Percentiles rank a stretch among this genome's conserved stretches.
phyloP scores from a whole-genome alignment of 1,139 yeast species.

The Pneumocystis oryctolagi region DNA sequence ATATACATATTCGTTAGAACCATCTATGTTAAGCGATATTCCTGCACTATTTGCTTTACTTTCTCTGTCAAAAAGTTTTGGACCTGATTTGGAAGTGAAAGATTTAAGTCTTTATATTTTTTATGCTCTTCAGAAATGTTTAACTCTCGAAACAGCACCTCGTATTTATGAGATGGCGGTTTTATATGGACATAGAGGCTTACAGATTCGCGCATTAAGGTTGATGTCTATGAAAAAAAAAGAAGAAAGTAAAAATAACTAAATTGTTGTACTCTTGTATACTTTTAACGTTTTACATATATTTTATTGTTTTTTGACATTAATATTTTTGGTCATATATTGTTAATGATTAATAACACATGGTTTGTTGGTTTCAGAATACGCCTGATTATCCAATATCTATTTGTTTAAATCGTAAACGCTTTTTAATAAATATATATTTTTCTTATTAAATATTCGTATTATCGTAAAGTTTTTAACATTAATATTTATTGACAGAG shows the following conservation, averaged over 20 bases:
- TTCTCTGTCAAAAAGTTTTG: background rate
- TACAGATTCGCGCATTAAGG: conserved; percentile 10
- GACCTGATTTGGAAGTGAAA: background rate
- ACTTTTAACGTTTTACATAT: background rate
- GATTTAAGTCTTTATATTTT: background rate
- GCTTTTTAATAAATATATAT: too few relatives aligned
- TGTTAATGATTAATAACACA: too few relatives aligned
- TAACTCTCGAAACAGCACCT: conserved; percentile 2
- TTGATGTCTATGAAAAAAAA: conserved; percentile 1
- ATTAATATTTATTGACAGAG: too few relatives aligned
- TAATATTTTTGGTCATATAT: background rate
- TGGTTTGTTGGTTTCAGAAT: background rate
- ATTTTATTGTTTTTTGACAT: background rate
- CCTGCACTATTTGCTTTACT: conserved; percentile 1
- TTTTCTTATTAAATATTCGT: too few relatives aligned
- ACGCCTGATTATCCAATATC: background rate
- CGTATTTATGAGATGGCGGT: conserved; percentile 7
- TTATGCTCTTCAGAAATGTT: conserved; percentile 3
- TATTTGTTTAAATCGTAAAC: too few relatives aligned
- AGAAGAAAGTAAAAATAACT: background rate
- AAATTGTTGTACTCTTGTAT: background rate
- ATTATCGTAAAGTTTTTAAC: too few relatives aligned
- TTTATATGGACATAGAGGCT: conserved; percentile 8
- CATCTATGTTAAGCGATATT: background rate
- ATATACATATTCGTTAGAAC: conserved; percentile 8